These are phyloP conservation scores for Blastobotrys peoriensis DNA, from an alignment of 805 yeast species.

Conservation along the genomic window DNA sequence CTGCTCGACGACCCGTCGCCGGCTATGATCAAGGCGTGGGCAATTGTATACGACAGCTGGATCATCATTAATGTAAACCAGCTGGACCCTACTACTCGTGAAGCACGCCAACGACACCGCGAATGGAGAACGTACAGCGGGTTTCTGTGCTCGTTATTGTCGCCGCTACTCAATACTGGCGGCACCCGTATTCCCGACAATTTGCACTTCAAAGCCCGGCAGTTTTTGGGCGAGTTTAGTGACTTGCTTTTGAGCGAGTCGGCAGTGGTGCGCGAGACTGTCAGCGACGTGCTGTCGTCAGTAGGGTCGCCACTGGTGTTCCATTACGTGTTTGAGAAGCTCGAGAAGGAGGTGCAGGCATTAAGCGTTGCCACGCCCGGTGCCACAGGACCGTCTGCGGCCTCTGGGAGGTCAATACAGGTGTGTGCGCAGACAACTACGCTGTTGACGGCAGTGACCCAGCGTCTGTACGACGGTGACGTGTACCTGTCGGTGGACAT, in stretches of 20 bases:
- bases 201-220: conserved; percentile 51
- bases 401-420: neutral
- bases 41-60: conserved; percentile 48
- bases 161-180: conserved; percentile 16
- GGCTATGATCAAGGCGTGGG: conserved; percentile 39
- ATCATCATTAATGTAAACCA: conserved; percentile 20
- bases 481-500: conserved; percentile 20
- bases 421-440: conserved; percentile 18
- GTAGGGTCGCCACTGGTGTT: conserved; percentile 59
- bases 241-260: conserved; percentile 34
- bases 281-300: conserved; percentile 62
- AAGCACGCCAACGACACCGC: conserved; percentile 8
- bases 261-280: conserved; percentile 55
- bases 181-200: conserved; percentile 17
- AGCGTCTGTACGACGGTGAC: conserved; percentile 21
- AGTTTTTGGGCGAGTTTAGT: conserved; percentile 27
- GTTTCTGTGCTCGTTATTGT: conserved; percentile 54
- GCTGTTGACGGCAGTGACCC: conserved; percentile 20
- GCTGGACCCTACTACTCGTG: conserved; percentile 18
- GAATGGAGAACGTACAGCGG: conserved; percentile 67
- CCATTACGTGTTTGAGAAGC: conserved; percentile 41
- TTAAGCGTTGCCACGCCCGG: conserved; percentile 5
- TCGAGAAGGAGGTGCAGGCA: conserved; percentile 24
- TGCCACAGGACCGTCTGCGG: neutral
- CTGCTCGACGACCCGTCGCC: conserved; percentile 26